These are phyloP conservation scores for Gynandropsis gynandra DNA, from an alignment of 345 rosid genomes.

Conservation along the genomic window DNA sequence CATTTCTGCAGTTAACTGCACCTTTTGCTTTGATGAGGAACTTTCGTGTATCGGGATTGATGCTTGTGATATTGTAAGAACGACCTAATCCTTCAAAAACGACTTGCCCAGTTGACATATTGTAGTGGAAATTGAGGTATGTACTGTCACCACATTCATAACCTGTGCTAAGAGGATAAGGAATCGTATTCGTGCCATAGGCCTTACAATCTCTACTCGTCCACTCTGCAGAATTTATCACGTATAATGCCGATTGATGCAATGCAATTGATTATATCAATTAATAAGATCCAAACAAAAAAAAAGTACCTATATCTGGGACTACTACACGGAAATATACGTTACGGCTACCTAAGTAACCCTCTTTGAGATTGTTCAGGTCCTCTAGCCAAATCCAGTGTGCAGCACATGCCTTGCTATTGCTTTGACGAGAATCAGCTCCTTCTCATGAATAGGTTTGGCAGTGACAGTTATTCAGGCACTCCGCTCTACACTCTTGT, in stretches of 20 bases:
- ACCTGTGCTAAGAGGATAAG: slow-evolving; percentile 60
- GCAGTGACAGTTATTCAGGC: slow-evolving; percentile 49
- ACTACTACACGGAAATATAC: slow-evolving; percentile 37
- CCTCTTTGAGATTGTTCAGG: slow-evolving; percentile 48
- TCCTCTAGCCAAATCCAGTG: slow-evolving; percentile 60
- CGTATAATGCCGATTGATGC: neutral
- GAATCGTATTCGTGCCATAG: slow-evolving; percentile 44
- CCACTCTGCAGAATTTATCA: slow-evolving; percentile 32
- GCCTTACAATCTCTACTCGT: slow-evolving; percentile 36
- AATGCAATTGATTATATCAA: neutral
- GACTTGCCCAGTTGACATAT: slow-evolving; percentile 36
- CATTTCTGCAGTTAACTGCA: slow-evolving; percentile 16
- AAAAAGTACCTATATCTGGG: slow-evolving; percentile 40
- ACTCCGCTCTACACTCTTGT: slow-evolving; percentile 39
- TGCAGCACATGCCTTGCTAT: neutral
- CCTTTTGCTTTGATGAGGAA: slow-evolving; percentile 33
- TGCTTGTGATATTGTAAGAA: slow-evolving; percentile 36
- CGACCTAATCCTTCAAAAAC: slow-evolving; percentile 29
- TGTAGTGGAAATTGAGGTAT: slow-evolving; percentile 45
- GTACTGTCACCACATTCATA: slow-evolving; percentile 51
- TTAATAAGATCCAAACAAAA: neutral
- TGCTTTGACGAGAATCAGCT: slow-evolving; percentile 13
- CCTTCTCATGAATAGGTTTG: slow-evolving; percentile 50
- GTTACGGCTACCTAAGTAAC: slow-evolving; percentile 30
- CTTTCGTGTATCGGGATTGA: slow-evolving; percentile 29